Evolutionary conservation across 768 basidiomycete genomes (phyloP).

Genomic region (Hortiboletus flavorubellus): DNA sequence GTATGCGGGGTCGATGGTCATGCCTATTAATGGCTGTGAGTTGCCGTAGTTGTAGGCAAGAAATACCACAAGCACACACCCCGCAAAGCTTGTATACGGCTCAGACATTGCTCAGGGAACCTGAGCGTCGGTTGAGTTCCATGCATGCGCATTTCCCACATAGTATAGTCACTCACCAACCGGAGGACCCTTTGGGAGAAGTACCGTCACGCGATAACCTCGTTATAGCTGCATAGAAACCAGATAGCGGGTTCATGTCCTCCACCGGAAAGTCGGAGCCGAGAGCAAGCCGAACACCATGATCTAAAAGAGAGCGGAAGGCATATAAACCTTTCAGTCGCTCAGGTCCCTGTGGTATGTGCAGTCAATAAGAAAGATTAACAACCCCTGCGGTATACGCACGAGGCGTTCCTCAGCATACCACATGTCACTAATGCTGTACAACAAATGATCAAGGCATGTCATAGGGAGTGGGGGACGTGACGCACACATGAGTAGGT

Average conservation of each 20-base stretch:
- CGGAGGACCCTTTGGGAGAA: slow-evolving; percentile 79
- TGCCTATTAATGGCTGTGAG: slow-evolving; percentile 44
- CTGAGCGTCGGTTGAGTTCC: slow-evolving; percentile 34
- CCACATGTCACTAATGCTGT: slow-evolving; percentile 82
- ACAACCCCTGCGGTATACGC: slow-evolving; percentile 19
- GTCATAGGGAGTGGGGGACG: not conserved
- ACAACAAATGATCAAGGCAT: not conserved
- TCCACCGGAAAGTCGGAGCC: slow-evolving; percentile 94
- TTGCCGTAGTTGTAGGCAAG: not conserved
- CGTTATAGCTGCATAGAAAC: slow-evolving; percentile 87
- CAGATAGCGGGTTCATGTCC: slow-evolving; percentile 74
- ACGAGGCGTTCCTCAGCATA: slow-evolving; percentile 83
- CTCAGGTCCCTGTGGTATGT: slow-evolving; percentile 61
- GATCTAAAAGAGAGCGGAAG: slow-evolving; percentile 69
- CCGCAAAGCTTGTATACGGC: slow-evolving; percentile 71
- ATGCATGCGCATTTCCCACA: not conserved
- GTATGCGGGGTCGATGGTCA: slow-evolving; percentile 86
- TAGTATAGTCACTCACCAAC: slow-evolving; percentile 56
- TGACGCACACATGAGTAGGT: slow-evolving; percentile 77
- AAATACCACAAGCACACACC: slow-evolving; percentile 36
- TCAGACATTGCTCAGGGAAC: slow-evolving; percentile 80
- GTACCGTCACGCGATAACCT: slow-evolving; percentile 63
- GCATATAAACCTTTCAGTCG: slow-evolving; percentile 85
- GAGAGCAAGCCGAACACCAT: slow-evolving; percentile 65
- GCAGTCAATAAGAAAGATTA: not conserved